phyloP scores from a whole-genome alignment of 768 basidiomycete species.

The Vararia minispora region DNA sequence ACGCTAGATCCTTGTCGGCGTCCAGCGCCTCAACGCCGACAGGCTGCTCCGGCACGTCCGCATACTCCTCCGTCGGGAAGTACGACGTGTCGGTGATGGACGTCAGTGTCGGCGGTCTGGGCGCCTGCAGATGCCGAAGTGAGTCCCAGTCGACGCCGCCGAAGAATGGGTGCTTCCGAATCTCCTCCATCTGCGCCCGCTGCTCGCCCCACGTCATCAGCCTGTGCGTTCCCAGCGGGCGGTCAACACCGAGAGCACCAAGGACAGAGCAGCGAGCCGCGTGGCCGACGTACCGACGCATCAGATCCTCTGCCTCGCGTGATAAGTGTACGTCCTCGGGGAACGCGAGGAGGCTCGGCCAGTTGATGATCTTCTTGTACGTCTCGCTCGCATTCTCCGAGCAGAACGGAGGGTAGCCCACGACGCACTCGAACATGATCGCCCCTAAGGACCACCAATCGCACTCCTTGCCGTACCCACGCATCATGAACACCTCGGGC shows the following conservation, averaged over 20 bases:
- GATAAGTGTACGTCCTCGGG: slow-evolving; percentile 96
- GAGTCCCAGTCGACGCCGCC: slow-evolving; percentile 89
- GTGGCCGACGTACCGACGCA: slow-evolving; percentile 51
- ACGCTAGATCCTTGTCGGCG: slow-evolving; percentile 45
- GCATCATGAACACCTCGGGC: slow-evolving; percentile 91
- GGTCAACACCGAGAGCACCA: not conserved
- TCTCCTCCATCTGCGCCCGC: slow-evolving; percentile 70
- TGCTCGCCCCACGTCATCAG: slow-evolving; percentile 79
- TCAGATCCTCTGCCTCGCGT: slow-evolving; percentile 81
- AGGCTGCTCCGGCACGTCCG: slow-evolving; percentile 53
- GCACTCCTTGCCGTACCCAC: slow-evolving; percentile 95
- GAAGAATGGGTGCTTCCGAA: slow-evolving; percentile 87
- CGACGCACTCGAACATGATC: slow-evolving; percentile 96
- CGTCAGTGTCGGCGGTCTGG: slow-evolving; percentile 86
- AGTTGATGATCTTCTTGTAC: slow-evolving; percentile 96
- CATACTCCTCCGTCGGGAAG: slow-evolving; percentile 91
- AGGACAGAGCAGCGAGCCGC: not conserved
- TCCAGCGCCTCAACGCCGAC: slow-evolving; percentile 28
- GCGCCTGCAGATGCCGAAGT: slow-evolving; percentile 82
- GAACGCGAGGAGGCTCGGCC: slow-evolving; percentile 77
- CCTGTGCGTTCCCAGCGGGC: slow-evolving; percentile 27
- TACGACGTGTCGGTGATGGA: slow-evolving; percentile 95
- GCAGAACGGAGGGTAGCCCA: slow-evolving; percentile 96
- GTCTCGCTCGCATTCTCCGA: slow-evolving; percentile 96
- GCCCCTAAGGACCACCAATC: slow-evolving; percentile 99